Conservation (phyloP, 179 eudicot genomes). For the Beta macrorhiza region DNA sequence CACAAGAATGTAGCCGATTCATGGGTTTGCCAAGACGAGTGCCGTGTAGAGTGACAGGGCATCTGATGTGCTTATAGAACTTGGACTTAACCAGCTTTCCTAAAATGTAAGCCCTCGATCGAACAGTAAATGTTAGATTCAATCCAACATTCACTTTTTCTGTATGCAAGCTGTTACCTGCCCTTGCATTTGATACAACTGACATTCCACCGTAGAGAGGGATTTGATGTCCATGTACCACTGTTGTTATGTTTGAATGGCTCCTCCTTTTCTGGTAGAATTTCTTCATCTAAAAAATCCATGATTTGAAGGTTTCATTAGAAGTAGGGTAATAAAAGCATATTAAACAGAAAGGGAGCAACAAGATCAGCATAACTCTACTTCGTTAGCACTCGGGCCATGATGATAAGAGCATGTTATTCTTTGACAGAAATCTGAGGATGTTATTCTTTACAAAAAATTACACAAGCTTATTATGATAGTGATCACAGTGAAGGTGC, state of each 20-base stretch:
- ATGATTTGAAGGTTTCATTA: not conserved
- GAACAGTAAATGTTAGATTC: constrained; percentile 62
- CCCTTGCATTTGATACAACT: constrained; percentile 29
- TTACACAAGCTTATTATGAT: too few relatives aligned
- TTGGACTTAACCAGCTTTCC: constrained; percentile 73
- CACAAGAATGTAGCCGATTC: constrained; percentile 39
- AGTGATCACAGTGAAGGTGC: not conserved
- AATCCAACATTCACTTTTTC: constrained; percentile 47
- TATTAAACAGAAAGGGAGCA: not conserved
- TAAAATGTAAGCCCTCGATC: constrained; percentile 72
- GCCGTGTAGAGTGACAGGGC: constrained; percentile 50
- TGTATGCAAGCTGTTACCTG: constrained; percentile 12
- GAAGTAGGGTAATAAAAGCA: not conserved
- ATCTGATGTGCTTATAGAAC: constrained; percentile 49
- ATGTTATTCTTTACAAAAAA: too few relatives aligned
- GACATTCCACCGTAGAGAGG: constrained; percentile 72
- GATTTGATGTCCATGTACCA: constrained; percentile 49
- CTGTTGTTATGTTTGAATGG: constrained; percentile 34
- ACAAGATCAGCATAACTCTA: not conserved
- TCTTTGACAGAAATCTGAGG: too few relatives aligned
- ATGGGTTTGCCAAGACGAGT: constrained; percentile 52
- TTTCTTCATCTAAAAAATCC: constrained; percentile 46
- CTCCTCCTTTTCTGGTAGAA: constrained; percentile 74
- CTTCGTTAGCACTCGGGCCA: not conserved
- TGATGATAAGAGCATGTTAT: not conserved